These are phyloP conservation scores for Leptodontidium sp. DNA, from an alignment of 2,329 filamentous ascomycete species.

Conservation along the genomic window DNA sequence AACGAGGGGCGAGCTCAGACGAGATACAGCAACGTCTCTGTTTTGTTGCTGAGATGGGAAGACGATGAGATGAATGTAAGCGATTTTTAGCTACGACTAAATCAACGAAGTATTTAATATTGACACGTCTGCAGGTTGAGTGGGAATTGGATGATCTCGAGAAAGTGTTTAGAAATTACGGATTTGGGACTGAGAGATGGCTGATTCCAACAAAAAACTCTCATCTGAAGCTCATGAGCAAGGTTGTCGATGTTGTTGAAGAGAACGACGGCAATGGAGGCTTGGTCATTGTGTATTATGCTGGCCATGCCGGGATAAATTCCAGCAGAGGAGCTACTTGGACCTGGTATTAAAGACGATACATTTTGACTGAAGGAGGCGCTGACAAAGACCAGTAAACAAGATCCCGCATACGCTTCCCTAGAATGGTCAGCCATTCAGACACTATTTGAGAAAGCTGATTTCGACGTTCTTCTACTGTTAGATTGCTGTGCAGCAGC, in stretches of 20 bases:
- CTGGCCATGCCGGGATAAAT: constrained; percentile 38
- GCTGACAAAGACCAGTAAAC: constrained; percentile 19
- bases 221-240: constrained; percentile 39
- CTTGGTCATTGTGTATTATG: constrained; percentile 41
- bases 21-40: constrained; percentile 38
- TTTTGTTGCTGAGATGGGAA: constrained; percentile 39
- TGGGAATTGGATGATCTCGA: constrained; percentile 35
- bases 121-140: constrained; percentile 17
- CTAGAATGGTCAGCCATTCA: constrained; percentile 39
- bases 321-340: constrained; percentile 35
- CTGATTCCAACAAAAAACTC: constrained; percentile 37
- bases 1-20: constrained; percentile 24
- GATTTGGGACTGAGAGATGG: constrained; percentile 39
- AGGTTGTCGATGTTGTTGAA: constrained; percentile 37
- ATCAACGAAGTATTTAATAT: not conserved
- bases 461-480: constrained; percentile 35
- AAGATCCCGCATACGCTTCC: constrained; percentile 29
- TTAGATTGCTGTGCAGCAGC: constrained; percentile 37
- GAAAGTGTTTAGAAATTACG: constrained; percentile 37
- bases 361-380: not conserved
- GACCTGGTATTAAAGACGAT: constrained; percentile 25
- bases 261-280: constrained; percentile 32
- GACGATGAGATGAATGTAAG: constrained; percentile 34
- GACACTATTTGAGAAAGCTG: constrained; percentile 36
- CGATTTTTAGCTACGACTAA: not conserved